A percentile compares a stretch with the other conserved stretches of the same genome.
Evolutionary conservation across 148 eudicot genomes (phyloP).

Genomic region (Rhododendron williamsianum): DNA sequence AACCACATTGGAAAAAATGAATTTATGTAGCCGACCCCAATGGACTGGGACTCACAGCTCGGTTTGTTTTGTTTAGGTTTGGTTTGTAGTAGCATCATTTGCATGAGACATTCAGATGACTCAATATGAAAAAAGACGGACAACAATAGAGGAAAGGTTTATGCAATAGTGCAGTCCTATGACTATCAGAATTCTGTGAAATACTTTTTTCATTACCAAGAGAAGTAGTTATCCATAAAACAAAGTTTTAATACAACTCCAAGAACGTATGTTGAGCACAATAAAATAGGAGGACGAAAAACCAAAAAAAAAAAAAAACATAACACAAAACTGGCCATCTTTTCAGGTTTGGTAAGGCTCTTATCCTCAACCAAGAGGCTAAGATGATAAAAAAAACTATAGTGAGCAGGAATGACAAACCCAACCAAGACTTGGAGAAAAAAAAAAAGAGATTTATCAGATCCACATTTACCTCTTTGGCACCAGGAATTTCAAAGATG

Average conservation of each 20-base stretch:
- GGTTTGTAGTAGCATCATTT: background rate
- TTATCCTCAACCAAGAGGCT: background rate
- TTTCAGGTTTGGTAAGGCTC: background rate
- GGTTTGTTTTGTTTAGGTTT: too few relatives aligned
- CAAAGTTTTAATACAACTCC: background rate
- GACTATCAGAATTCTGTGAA: background rate
- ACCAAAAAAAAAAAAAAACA: too few relatives aligned
- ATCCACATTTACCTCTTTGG: constrained; percentile 84
- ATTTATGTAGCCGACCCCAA: too few relatives aligned
- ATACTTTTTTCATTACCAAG: background rate
- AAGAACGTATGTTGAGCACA: background rate
- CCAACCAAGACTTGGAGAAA: constrained; percentile 84
- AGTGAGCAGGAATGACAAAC: constrained; percentile 79
- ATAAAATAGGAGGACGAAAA: too few relatives aligned
- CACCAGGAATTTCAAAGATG: constrained; percentile 76
- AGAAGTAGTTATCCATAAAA: background rate
- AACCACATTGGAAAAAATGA: background rate
- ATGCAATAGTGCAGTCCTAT: background rate
- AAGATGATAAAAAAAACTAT: constrained; percentile 17
- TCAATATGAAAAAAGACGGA: background rate
- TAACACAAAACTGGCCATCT: background rate
- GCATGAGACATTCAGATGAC: background rate
- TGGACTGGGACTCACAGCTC: too few relatives aligned
- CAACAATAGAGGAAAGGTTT: background rate
- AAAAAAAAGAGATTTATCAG: constrained; percentile 73